Evolutionary conservation across 352 stramenopile species (phyloP).

Genomic region (Thalassiosira livingstoniorum): DNA sequence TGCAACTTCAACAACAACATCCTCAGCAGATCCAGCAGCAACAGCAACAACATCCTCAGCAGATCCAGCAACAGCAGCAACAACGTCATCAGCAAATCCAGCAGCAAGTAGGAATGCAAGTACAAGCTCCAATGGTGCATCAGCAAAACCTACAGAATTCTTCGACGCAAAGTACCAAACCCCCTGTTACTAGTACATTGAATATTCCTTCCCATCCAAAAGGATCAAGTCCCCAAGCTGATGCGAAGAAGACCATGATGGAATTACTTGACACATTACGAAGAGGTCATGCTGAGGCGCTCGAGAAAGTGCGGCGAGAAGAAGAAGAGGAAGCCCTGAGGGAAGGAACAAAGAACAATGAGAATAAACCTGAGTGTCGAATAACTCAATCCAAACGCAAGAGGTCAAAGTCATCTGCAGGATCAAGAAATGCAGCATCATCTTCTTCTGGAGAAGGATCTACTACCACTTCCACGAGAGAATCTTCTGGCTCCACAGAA

Average conservation of each 20-base stretch:
- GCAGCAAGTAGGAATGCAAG: background rate
- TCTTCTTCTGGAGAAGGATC: background rate
- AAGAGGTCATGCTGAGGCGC: conserved; percentile 1
- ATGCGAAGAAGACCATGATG: background rate
- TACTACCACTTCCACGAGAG: background rate
- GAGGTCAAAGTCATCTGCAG: background rate
- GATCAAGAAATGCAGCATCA: background rate
- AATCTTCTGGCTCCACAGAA: no score
- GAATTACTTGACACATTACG: conserved; percentile 13
- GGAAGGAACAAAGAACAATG: background rate
- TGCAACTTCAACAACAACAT: background rate
- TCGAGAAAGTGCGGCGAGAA: background rate
- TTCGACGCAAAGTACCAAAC: no score
- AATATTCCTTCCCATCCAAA: no score
- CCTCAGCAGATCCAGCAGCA: background rate
- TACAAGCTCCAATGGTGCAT: no score
- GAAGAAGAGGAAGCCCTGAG: background rate
- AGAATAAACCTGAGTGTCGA: background rate
- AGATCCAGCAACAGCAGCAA: background rate
- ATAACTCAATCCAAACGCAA: background rate
- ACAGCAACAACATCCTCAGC: background rate
- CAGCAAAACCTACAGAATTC: no score
- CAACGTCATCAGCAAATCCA: background rate
- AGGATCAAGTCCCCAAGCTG: no score
- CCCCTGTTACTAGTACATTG: no score